These are phyloP conservation scores for Platanthera zijinensis DNA, from an alignment of 106 monocot species.

Conservation along the genomic window DNA sequence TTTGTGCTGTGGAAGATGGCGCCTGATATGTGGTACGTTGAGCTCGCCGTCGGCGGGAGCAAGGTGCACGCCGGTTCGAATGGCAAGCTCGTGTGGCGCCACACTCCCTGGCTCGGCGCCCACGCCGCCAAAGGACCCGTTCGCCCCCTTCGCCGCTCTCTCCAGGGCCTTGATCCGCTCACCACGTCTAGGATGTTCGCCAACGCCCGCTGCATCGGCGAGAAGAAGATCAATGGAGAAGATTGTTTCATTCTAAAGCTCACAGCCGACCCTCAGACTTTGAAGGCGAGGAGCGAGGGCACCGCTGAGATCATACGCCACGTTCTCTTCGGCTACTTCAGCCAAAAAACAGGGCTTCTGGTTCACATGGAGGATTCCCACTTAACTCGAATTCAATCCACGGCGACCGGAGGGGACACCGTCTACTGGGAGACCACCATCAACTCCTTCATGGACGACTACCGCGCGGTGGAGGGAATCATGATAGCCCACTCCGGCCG, in stretches of 20 bases:
- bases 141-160: slow-evolving; percentile 85
- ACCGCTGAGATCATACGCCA: slow-evolving; percentile 94
- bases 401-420: slow-evolving; percentile 58
- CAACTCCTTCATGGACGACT: slow-evolving; percentile 77
- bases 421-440: slow-evolving; percentile 99
- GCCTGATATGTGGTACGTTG: slow-evolving; percentile 99
- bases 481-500: slow-evolving; percentile 93
- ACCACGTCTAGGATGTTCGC: slow-evolving; percentile 87
- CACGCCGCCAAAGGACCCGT: slow-evolving; percentile 97
- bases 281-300: slow-evolving; percentile 77
- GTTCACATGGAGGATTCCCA: slow-evolving; percentile 92
- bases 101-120: slow-evolving; percentile 97
- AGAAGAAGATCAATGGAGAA: slow-evolving; percentile 90
- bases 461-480: slow-evolving; percentile 72
- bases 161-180: slow-evolving; percentile 95
- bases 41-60: slow-evolving; percentile 94
- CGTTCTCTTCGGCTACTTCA: slow-evolving; percentile 91
- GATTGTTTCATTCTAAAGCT: slow-evolving; percentile 99
- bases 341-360: slow-evolving; percentile 80
- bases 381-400: slow-evolving; percentile 86
- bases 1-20: slow-evolving; percentile 98
- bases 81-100: slow-evolving; percentile 94
- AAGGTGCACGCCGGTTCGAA: slow-evolving; percentile 97
- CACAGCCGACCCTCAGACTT: slow-evolving; percentile 61
- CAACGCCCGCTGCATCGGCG: slow-evolving; percentile 79